phyloP scores from a whole-genome alignment of 176 grass and related monocot species.

The Elaeis guineensis region DNA sequence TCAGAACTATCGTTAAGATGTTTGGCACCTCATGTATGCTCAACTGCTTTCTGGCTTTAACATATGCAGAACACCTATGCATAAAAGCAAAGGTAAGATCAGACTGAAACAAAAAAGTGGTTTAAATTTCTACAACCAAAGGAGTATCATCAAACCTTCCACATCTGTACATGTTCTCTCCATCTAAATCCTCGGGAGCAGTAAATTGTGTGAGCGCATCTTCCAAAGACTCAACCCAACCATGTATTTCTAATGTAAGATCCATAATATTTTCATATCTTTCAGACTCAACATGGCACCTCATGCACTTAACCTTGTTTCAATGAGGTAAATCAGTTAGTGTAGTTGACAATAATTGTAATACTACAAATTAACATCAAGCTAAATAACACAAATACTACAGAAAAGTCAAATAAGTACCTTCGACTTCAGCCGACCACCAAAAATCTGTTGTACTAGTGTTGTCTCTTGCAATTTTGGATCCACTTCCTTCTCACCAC shows the following conservation, averaged over 20 bases:
- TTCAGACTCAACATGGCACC: slow-evolving; percentile 92
- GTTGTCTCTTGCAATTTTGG: slow-evolving; percentile 87
- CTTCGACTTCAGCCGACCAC: slow-evolving; percentile 95
- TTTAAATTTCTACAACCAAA: neutral
- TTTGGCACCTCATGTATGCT: slow-evolving; percentile 97
- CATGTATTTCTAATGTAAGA: slow-evolving; percentile 98
- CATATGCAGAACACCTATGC: slow-evolving; percentile 77
- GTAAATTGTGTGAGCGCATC: slow-evolving; percentile 99
- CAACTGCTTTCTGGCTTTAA: slow-evolving; percentile 90
- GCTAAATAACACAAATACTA: neutral
- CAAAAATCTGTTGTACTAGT: slow-evolving; percentile 95
- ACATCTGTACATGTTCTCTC: slow-evolving; percentile 99
- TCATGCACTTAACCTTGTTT: slow-evolving; percentile 91
- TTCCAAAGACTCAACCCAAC: slow-evolving; percentile 95
- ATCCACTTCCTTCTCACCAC: slow-evolving; percentile 85
- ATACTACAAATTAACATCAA: no score
- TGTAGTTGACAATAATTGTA: neutral
- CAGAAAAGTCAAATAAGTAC: slow-evolving; percentile 30
- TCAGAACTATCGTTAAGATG: slow-evolving; percentile 95
- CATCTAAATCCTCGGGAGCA: slow-evolving; percentile 96
- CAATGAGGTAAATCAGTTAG: slow-evolving; percentile 34
- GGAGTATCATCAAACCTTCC: slow-evolving; percentile 44
- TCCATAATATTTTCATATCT: slow-evolving; percentile 99
- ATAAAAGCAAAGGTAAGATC: slow-evolving; percentile 3
- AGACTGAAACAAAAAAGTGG: no score